Evolutionary conservation across 352 stramenopile species (phyloP).

Genomic region (Globisporangium emineosum): DNA sequence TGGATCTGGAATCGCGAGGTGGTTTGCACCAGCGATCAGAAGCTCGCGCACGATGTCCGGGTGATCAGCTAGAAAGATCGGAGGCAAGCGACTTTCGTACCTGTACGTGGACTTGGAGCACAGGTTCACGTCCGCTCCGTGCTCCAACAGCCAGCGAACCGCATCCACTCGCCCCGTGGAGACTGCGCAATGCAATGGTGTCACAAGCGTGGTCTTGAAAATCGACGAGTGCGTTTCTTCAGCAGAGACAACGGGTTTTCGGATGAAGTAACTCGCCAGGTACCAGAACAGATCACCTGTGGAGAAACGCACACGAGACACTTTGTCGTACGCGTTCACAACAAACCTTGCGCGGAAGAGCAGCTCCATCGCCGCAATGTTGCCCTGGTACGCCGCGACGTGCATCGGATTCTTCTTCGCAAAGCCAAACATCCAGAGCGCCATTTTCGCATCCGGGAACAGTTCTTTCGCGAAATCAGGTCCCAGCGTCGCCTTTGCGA

Average conservation of each 20-base stretch:
- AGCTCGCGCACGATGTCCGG: slow-evolving; percentile 76
- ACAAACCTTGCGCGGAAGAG: slow-evolving; percentile 52
- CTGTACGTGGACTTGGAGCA: slow-evolving; percentile 75
- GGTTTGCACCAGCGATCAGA: slow-evolving; percentile 62
- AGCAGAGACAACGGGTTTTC: slow-evolving; percentile 56
- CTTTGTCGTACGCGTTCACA: slow-evolving; percentile 79
- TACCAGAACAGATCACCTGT: slow-evolving; percentile 85
- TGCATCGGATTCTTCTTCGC: slow-evolving; percentile 86
- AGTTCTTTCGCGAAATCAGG: slow-evolving; percentile 52
- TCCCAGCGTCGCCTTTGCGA: slow-evolving; percentile 52
- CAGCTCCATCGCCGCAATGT: slow-evolving; percentile 69
- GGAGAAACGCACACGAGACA: slow-evolving; percentile 71
- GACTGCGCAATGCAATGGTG: slow-evolving; percentile 76
- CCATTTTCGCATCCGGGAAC: slow-evolving; percentile 65
- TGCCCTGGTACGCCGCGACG: slow-evolving; percentile 75
- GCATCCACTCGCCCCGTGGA: slow-evolving; percentile 69
- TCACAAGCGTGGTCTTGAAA: slow-evolving; percentile 85
- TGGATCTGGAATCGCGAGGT: slow-evolving; percentile 75
- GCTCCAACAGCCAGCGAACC: slow-evolving; percentile 67
- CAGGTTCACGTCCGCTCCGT: slow-evolving; percentile 72
- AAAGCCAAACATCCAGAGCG: slow-evolving; percentile 67
- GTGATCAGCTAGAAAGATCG: slow-evolving; percentile 79
- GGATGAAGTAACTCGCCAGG: slow-evolving; percentile 67
- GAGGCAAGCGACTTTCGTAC: slow-evolving; percentile 59
- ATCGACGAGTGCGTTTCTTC: slow-evolving; percentile 78